These are phyloP conservation scores for Penicillium verhagenii DNA, from an alignment of 495 filamentous ascomycete species.

Conservation along the genomic window DNA sequence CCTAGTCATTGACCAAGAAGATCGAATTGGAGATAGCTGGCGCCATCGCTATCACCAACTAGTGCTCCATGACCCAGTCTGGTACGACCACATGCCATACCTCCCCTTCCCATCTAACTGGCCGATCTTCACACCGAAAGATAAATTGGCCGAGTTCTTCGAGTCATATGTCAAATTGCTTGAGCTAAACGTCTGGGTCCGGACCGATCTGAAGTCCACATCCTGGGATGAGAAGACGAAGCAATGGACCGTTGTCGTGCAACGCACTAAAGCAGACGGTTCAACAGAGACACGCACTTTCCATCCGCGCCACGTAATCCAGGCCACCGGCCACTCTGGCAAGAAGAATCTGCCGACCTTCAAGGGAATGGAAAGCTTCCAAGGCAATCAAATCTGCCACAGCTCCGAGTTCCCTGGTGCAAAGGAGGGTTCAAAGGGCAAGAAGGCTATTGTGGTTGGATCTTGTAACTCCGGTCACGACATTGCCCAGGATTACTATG, in stretches of 20 bases:
- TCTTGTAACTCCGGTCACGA: conserved; percentile 81
- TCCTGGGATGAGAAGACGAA: conserved; percentile 54
- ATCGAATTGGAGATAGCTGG: conserved; percentile 75
- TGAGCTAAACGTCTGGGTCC: conserved; percentile 78
- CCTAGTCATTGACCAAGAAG: conserved; percentile 65
- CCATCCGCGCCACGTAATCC: conserved; percentile 65
- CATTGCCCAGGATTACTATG: conserved; percentile 79
- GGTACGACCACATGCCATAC: conserved; percentile 77
- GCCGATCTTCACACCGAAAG: conserved; percentile 72
- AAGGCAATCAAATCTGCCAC: conserved; percentile 57
- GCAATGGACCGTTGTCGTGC: conserved; percentile 61
- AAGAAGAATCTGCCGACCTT: conserved; percentile 64
- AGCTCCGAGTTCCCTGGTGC: conserved; percentile 68
- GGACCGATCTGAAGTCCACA: conserved; percentile 49
- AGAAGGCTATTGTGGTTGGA: conserved; percentile 73
- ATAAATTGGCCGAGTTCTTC: conserved; percentile 79
- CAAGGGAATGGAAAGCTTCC: conserved; percentile 60
- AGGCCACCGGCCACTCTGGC: conserved; percentile 72
- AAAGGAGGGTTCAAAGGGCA: conserved; percentile 46
- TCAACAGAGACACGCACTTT: conserved; percentile 53
- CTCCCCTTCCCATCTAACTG: conserved; percentile 65
- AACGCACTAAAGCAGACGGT: conserved; percentile 49
- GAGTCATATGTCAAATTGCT: conserved; percentile 68
- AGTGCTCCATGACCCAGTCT: conserved; percentile 75
- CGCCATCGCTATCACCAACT: conserved; percentile 60